Base-by-base conservation (phyloP, 805 yeast species). In the Nematodospora valgi region DNA sequence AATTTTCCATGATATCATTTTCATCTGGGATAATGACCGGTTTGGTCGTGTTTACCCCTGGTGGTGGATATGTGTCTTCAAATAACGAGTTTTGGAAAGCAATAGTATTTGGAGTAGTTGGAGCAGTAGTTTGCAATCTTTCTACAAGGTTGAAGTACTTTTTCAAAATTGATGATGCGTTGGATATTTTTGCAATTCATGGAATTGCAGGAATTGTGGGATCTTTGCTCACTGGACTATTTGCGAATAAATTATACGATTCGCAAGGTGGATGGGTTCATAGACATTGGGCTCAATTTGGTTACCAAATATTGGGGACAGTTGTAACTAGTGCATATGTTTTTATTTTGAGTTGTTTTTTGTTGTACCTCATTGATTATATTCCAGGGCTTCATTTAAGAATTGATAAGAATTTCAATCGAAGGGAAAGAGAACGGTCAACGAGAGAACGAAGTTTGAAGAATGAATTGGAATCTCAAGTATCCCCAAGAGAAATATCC, bases 141-240 rank as follows among this genome's bases (percentile, higher is more conserved):
- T 56, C 68, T 7, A 67, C 72, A 0, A 45, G 71, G 27, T 47
- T 67, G 35, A 67, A 67, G 42, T 67, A 59, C 43, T 61, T 44
- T 39, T 50, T 66, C 28, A 29, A 45, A 3, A 56, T 66, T n/a
- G 72, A 67, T 41, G 72, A 67, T 45, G 64, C 70, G 1, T 56
- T 65, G 26, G 72, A 67, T 43, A 50, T 66, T 4, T 65, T 65
- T 46, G 71, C 72, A 6, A 56, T 67, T 25, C 72, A 67, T 44
- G 72, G 71, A 0, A 49, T 64, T 5, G 59, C 65, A 16, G 72
- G 72, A 1, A 54, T 63, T 19, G 57, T 55, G 3, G 72, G 72
- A 0, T 61, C 68, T 2, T 23, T 67, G 9, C 45, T 67, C 23
- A 64, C 68, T 2, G 72, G 72, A 0, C 52, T 67, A 1, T 63